Evolutionary conservation across 2,329 filamentous ascomycete genomes (phyloP).

Genomic region (Fusarium clavum): DNA sequence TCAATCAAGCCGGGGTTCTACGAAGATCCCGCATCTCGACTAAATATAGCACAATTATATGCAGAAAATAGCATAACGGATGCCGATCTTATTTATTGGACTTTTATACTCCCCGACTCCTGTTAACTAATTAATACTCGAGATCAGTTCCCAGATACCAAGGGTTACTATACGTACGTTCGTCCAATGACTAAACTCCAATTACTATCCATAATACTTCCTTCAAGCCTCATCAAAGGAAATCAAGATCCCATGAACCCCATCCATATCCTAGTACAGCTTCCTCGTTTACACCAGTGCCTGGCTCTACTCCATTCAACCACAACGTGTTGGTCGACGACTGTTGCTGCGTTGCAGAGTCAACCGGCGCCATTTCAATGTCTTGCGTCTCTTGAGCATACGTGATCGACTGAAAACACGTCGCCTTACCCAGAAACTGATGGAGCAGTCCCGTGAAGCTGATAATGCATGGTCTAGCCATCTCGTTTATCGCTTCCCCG

Average conservation of each 20-base stretch:
- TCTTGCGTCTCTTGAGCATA: slow-evolving; percentile 37
- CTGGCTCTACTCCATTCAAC: slow-evolving; percentile 32
- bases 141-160: not conserved
- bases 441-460: slow-evolving; percentile 47
- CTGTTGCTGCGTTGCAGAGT: slow-evolving; percentile 28
- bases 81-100: not conserved
- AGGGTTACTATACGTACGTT: not conserved
- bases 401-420: slow-evolving; percentile 45
- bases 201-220: not conserved
- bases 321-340: slow-evolving; percentile 37
- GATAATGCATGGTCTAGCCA: slow-evolving; percentile 36
- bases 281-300: slow-evolving; percentile 34
- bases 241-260: slow-evolving; percentile 46
- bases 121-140: not conserved
- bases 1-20: not conserved
- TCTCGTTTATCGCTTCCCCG: slow-evolving; percentile 33
- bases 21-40: not conserved
- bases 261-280: slow-evolving; percentile 42
- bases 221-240: slow-evolving; percentile 31
- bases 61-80: not conserved
- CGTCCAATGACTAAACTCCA: not conserved
- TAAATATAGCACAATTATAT: slow-evolving; percentile 4
- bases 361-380: slow-evolving; percentile 16
- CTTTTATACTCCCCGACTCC: not conserved
- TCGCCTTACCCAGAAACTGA: slow-evolving; percentile 51